Conservation (phyloP, 768 basidiomycete species). For the Termitomyces sp. region DNA sequence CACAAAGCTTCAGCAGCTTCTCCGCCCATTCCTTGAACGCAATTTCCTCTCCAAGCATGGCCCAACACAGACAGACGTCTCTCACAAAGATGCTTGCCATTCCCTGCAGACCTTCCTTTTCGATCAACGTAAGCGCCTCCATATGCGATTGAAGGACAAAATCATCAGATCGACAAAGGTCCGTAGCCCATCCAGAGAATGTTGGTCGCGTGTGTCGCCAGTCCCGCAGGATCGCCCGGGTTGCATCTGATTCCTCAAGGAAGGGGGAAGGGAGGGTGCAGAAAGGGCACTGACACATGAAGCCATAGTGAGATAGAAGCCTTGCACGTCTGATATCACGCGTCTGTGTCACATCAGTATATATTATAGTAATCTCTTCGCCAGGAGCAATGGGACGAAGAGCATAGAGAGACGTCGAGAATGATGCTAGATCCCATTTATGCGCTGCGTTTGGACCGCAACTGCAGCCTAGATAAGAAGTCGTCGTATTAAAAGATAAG, state of each 20-base stretch:
- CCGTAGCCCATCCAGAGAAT: constrained; percentile 36
- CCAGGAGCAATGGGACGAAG: constrained; percentile 29
- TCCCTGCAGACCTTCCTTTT: constrained; percentile 36
- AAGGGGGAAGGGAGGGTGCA: constrained; percentile 22
- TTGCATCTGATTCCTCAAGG: constrained; percentile 5
- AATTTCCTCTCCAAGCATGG: constrained; percentile 31
- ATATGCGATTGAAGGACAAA: constrained; percentile 31
- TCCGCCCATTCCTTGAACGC: constrained; percentile 31
- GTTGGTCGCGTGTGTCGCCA: constrained; percentile 12
- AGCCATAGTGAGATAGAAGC: constrained; percentile 33
- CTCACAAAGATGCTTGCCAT: constrained; percentile 33
- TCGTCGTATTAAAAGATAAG: background rate
- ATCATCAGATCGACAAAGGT: constrained; percentile 34
- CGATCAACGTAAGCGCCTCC: constrained; percentile 31
- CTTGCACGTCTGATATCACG: constrained; percentile 26
- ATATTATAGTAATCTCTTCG: constrained; percentile 42
- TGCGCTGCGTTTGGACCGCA: constrained; percentile 39
- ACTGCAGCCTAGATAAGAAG: constrained; percentile 15
- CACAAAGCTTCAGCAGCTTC: constrained; percentile 20
- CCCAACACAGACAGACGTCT: constrained; percentile 37
- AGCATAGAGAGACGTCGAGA: constrained; percentile 35
- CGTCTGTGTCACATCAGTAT: constrained; percentile 33
- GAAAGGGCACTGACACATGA: constrained; percentile 33
- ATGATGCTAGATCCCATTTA: constrained; percentile 33
- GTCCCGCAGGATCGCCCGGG: constrained; percentile 8